These are phyloP conservation scores for Penicillium verrucosum DNA, from an alignment of 2,329 filamentous ascomycete species.

Conservation along the genomic window DNA sequence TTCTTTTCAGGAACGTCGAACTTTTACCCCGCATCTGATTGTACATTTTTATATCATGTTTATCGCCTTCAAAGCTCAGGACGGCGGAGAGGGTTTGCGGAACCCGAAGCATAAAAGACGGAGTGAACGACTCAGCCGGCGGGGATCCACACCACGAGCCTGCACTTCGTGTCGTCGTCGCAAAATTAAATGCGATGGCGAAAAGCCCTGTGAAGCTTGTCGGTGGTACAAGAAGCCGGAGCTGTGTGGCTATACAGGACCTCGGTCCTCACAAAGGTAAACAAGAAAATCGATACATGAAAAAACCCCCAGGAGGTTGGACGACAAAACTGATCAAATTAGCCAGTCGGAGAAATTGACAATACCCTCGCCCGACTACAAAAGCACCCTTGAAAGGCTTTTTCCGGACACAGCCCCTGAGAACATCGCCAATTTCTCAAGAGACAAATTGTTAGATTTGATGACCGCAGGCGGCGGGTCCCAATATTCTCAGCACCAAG, in stretches of 20 bases:
- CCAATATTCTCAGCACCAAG: slow-evolving; percentile 33
- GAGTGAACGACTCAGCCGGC: slow-evolving; percentile 2
- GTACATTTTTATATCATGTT: slow-evolving; percentile 6
- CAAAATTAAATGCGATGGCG: slow-evolving; percentile 76
- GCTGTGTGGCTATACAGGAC: slow-evolving; percentile 73
- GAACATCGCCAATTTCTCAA: slow-evolving; percentile 51
- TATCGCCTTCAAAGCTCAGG: slow-evolving; percentile 11
- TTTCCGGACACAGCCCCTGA: slow-evolving; percentile 57
- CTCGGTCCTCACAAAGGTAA: slow-evolving; percentile 72
- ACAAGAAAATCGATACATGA: slow-evolving; percentile 17
- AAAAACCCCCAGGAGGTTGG: background rate
- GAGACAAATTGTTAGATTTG: slow-evolving; percentile 56
- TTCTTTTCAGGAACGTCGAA: background rate
- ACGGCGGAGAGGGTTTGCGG: slow-evolving; percentile 4
- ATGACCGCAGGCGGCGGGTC: slow-evolving; percentile 34
- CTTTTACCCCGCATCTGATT: background rate
- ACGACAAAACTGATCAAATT: background rate
- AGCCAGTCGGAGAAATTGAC: slow-evolving; percentile 8
- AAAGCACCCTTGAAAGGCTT: slow-evolving; percentile 56
- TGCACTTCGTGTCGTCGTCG: slow-evolving; percentile 72
- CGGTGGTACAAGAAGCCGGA: slow-evolving; percentile 74
- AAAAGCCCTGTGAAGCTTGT: slow-evolving; percentile 74
- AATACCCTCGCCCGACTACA: slow-evolving; percentile 48
- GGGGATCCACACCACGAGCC: slow-evolving; percentile 39
- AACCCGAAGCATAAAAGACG: slow-evolving; percentile 12